These are phyloP conservation scores for Coniosporium tulheliwenetii DNA, from an alignment of 2,329 filamentous ascomycete species.

Conservation along the genomic window DNA sequence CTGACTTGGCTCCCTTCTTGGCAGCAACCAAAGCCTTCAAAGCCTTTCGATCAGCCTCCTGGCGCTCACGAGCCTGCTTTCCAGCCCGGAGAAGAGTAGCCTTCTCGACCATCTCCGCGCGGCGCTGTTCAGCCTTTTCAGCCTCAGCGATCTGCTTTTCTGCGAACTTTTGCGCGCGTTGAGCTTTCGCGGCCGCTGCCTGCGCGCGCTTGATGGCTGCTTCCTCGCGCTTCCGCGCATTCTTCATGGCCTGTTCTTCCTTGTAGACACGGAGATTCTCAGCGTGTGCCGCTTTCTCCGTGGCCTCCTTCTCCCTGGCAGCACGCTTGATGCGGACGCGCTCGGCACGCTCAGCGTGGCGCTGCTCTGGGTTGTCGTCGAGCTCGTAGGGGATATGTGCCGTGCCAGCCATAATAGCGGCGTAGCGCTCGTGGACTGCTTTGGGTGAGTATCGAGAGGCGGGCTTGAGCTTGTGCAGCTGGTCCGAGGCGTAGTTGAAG, in stretches of 20 bases:
- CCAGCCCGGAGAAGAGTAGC: not conserved
- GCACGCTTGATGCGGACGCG: constrained; percentile 12
- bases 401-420: constrained; percentile 23
- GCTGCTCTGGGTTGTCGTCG: constrained; percentile 22
- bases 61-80: not conserved
- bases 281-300: constrained; percentile 1
- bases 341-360: constrained; percentile 15
- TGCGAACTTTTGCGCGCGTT: constrained; percentile 5
- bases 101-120: not conserved
- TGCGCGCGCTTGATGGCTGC: constrained; percentile 1
- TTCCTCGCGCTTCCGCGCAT: constrained; percentile 2
- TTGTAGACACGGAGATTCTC: constrained; percentile 2
- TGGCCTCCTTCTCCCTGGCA: not conserved
- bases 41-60: not conserved
- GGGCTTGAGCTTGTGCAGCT: constrained; percentile 23
- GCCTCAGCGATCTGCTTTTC: constrained; percentile 1
- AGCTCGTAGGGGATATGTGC: constrained; percentile 28
- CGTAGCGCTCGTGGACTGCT: constrained; percentile 29
- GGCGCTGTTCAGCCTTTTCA: not conserved
- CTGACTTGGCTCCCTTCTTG: not conserved
- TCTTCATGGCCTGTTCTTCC: not conserved
- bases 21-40: not conserved
- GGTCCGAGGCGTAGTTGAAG: constrained; percentile 27
- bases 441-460: constrained; percentile 27
- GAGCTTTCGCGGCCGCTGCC: constrained; percentile 4